These are phyloP conservation scores for Chrysophaeum taylorii DNA, from an alignment of 352 stramenopile species.

Conservation along the genomic window DNA sequence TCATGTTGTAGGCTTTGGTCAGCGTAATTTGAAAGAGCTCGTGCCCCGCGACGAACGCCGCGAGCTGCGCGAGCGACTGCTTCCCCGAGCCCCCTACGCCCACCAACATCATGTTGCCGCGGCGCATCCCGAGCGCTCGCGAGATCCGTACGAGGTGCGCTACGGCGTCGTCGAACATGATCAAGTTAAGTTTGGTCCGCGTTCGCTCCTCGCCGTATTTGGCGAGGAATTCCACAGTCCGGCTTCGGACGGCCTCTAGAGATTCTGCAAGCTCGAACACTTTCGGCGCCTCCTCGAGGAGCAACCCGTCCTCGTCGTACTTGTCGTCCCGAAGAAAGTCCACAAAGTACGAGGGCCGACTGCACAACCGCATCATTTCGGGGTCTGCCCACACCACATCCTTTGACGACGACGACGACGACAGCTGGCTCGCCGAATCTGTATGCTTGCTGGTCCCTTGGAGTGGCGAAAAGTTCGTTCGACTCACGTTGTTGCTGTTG, in stretches of 20 bases:
- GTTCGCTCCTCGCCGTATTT: conserved; percentile 70
- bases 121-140: conserved; percentile 57
- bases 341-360: conserved; percentile 51
- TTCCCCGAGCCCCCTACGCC: conserved; percentile 74
- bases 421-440: too few relatives aligned
- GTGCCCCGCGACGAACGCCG: conserved; percentile 58
- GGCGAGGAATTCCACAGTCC: conserved; percentile 51
- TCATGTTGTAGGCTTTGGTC: conserved; percentile 69
- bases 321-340: conserved; percentile 67
- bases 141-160: conserved; percentile 66
- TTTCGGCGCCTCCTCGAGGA: conserved; percentile 61
- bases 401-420: too few relatives aligned
- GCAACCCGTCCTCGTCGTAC: conserved; percentile 63
- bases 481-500: too few relatives aligned
- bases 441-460: too few relatives aligned
- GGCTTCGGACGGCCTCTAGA: conserved; percentile 41
- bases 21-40: conserved; percentile 68
- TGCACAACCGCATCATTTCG: conserved; percentile 2
- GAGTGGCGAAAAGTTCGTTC: too few relatives aligned
- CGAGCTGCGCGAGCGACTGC: conserved; percentile 61
- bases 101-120: conserved; percentile 76
- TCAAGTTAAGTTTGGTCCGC: conserved; percentile 49
- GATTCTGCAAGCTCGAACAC: conserved; percentile 58
- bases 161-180: conserved; percentile 77
- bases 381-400: conserved; percentile 2